These are phyloP conservation scores for Trichoderma simmonsii DNA, from an alignment of 2,329 filamentous ascomycete genomes.

Conservation along the genomic window DNA sequence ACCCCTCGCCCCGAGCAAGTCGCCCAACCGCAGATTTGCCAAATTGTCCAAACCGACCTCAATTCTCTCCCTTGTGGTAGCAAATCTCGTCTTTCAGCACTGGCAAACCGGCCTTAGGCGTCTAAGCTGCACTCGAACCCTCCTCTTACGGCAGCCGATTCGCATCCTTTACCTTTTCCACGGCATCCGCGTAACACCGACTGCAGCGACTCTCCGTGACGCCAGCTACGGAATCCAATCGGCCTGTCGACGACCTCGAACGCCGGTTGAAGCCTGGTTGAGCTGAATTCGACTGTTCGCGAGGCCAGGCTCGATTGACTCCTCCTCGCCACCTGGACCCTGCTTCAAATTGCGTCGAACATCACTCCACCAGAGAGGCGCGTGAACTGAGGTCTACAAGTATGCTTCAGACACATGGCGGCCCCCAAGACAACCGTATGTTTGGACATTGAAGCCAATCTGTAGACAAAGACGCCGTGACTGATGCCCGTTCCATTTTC, in stretches of 20 bases:
- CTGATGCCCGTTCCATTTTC: constrained; percentile 25
- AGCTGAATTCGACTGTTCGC: background rate
- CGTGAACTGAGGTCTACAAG: constrained; percentile 31
- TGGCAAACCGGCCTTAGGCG: background rate
- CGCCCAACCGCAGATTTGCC: constrained; percentile 19
- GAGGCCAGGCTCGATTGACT: background rate
- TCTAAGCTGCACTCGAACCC: background rate
- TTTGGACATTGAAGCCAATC: constrained; percentile 15
- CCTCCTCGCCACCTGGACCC: background rate
- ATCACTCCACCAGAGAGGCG: constrained; percentile 18
- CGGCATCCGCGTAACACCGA: constrained; percentile 16
- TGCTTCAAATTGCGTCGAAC: constrained; percentile 13
- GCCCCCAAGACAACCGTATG: constrained; percentile 41
- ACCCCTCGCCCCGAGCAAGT: constrained; percentile 18
- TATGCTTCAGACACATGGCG: constrained; percentile 45
- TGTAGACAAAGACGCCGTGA: constrained; percentile 7
- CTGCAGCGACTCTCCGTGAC: background rate
- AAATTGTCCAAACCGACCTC: constrained; percentile 18
- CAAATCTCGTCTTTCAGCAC: constrained; percentile 2
- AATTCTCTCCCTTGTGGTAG: constrained; percentile 13
- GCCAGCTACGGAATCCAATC: background rate
- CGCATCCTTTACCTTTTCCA: constrained; percentile 5
- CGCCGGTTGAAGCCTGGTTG: constrained; percentile 13
- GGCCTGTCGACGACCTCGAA: constrained; percentile 15
- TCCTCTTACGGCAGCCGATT: background rate